Evolutionary conservation across 306 rosid species (phyloP).

Genomic region (Acacia confusa): DNA sequence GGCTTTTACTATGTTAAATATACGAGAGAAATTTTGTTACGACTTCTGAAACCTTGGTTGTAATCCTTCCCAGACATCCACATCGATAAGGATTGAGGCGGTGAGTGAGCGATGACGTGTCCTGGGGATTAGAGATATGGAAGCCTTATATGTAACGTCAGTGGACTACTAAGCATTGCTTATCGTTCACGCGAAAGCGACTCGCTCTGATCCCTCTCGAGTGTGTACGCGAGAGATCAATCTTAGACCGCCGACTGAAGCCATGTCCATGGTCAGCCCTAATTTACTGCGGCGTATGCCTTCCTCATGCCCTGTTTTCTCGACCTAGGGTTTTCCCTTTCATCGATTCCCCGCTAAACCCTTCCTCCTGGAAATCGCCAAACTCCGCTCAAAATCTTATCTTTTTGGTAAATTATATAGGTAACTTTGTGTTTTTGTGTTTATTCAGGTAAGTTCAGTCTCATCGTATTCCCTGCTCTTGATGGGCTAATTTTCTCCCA

Average conservation of each 20-base stretch:
- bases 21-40: too few species aligned
- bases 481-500: not conserved
- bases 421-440: not conserved
- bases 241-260: not conserved
- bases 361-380: not conserved
- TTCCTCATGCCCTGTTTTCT: not conserved
- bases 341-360: not conserved
- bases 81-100: not conserved
- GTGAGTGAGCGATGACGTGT: not conserved
- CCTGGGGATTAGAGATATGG: not conserved
- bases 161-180: not conserved
- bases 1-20: too few species aligned
- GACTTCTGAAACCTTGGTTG: too few species aligned
- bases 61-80: too few species aligned
- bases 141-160: not conserved
- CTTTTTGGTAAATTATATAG: not conserved
- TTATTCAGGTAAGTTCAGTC: not conserved
- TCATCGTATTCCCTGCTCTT: not conserved
- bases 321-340: not conserved
- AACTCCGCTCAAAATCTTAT: not conserved
- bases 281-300: not conserved
- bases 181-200: slow-evolving; percentile 5
- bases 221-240: not conserved
- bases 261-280: not conserved
- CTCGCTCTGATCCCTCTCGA: not conserved